These are phyloP conservation scores for Trichoderma sp. DNA, from an alignment of 2,329 filamentous ascomycete genomes.

Conservation along the genomic window DNA sequence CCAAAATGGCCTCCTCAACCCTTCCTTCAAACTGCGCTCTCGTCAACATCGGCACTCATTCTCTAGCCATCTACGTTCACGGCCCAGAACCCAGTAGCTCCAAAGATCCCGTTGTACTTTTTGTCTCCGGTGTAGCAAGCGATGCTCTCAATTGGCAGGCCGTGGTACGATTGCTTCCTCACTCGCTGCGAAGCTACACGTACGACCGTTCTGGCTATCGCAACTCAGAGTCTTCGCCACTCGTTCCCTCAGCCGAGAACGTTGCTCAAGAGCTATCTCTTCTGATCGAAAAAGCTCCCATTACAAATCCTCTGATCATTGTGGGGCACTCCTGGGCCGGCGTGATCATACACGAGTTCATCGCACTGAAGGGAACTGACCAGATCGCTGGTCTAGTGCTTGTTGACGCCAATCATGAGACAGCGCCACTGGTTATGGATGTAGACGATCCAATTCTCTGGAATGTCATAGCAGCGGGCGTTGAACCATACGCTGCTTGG, in stretches of 20 bases:
- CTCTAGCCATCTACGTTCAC: background rate
- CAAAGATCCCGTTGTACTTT: background rate
- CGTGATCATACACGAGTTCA: background rate
- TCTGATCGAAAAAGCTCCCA: background rate
- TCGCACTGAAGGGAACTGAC: background rate
- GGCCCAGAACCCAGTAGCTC: background rate
- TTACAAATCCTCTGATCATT: background rate
- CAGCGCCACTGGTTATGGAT: background rate
- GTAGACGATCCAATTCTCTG: background rate
- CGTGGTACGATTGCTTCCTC: background rate
- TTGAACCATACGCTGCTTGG: background rate
- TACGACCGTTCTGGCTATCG: background rate
- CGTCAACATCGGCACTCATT: background rate
- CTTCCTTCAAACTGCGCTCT: background rate
- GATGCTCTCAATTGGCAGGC: conserved; percentile 6
- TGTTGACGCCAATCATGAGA: conserved; percentile 3
- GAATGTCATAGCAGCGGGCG: background rate
- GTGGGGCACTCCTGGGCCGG: background rate
- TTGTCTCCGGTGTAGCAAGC: conserved; percentile 4
- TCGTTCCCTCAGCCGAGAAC: background rate
- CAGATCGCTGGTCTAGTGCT: conserved; percentile 1
- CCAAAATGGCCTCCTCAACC: background rate
- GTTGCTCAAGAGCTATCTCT: background rate
- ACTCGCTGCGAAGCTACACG: background rate
- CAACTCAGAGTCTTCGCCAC: background rate